These are phyloP conservation scores for Parietaria judaica DNA, from an alignment of 306 rosid genomes.

Conservation along the genomic window DNA sequence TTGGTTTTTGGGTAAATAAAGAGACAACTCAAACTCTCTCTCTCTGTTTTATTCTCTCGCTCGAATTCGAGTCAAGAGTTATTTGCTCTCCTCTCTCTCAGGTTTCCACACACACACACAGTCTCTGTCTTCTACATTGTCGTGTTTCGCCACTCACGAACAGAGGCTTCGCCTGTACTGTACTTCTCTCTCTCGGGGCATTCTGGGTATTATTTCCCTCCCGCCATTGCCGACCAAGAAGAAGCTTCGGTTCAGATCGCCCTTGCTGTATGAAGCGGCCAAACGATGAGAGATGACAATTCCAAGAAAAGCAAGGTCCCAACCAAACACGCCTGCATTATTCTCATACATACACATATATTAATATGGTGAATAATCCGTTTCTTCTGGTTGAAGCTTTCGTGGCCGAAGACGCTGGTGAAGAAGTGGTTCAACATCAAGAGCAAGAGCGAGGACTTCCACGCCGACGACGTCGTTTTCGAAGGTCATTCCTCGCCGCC, in stretches of 20 bases:
- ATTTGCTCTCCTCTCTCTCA: slow-evolving; percentile 49
- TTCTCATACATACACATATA: background rate
- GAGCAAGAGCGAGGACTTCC: slow-evolving; percentile 84
- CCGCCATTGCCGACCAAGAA: slow-evolving; percentile 18
- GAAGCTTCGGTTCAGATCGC: too few species aligned
- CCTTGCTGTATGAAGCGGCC: slow-evolving; percentile 57
- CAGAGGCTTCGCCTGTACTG: slow-evolving; percentile 12
- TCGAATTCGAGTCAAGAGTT: slow-evolving; percentile 55
- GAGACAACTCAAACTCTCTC: background rate
- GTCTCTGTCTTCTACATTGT: slow-evolving; percentile 35
- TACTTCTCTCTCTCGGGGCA: slow-evolving; percentile 14
- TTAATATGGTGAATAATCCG: slow-evolving; percentile 13
- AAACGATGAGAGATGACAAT: slow-evolving; percentile 97
- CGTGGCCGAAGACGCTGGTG: slow-evolving; percentile 95
- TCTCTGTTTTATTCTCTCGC: slow-evolving; percentile 47
- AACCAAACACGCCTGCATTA: slow-evolving; percentile 25
- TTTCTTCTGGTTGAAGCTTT: slow-evolving; percentile 57
- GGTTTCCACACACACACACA: slow-evolving; percentile 34
- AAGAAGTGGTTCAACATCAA: slow-evolving; percentile 96
- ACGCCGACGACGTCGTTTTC: slow-evolving; percentile 64
- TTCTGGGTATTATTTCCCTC: background rate
- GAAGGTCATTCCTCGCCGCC: slow-evolving; percentile 48
- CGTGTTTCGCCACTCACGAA: slow-evolving; percentile 28
- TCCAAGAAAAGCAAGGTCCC: slow-evolving; percentile 96
- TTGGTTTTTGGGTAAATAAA: too few species aligned